phyloP scores from a whole-genome alignment of 139 green algal genomes.

The Edaphochlamys debaryana region DNA sequence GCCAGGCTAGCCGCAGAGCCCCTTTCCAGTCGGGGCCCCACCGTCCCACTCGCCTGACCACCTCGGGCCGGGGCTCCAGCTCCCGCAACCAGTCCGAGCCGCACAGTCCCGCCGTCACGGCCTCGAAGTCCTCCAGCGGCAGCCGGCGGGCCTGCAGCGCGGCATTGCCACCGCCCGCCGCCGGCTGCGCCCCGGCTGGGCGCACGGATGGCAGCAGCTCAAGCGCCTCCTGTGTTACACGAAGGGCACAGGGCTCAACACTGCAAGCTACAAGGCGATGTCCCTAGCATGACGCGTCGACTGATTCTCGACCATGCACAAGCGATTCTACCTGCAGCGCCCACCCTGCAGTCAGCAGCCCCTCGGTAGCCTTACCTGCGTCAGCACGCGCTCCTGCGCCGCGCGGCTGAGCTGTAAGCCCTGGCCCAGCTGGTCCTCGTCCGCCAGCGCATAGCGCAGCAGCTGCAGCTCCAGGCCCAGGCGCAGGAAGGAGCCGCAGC shows the following conservation, averaged over 20 bases:
- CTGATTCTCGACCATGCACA: neutral
- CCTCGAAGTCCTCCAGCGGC: neutral
- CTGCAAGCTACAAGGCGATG: too few relatives aligned
- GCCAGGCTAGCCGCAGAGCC: too few relatives aligned
- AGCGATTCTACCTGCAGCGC: too few relatives aligned
- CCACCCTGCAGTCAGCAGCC: too few relatives aligned
- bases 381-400: too few relatives aligned
- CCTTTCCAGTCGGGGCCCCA: too few relatives aligned
- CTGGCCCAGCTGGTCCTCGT: neutral
- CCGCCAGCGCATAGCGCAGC: neutral
- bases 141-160: neutral
- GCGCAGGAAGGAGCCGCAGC: neutral
- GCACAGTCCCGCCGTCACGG: neutral
- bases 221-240: neutral
- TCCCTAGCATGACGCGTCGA: too few relatives aligned
- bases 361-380: too few relatives aligned
- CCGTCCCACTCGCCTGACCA: neutral
- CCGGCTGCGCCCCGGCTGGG: too few relatives aligned
- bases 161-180: too few relatives aligned
- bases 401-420: neutral
- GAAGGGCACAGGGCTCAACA: too few relatives aligned
- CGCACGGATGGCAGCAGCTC: neutral
- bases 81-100: neutral
- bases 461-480: neutral
- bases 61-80: neutral